Evolutionary conservation across 2,329 filamentous ascomycete genomes (phyloP), one percentile per base, ranked within the genome.

Genomic region (Epichloe baconii): DNA sequence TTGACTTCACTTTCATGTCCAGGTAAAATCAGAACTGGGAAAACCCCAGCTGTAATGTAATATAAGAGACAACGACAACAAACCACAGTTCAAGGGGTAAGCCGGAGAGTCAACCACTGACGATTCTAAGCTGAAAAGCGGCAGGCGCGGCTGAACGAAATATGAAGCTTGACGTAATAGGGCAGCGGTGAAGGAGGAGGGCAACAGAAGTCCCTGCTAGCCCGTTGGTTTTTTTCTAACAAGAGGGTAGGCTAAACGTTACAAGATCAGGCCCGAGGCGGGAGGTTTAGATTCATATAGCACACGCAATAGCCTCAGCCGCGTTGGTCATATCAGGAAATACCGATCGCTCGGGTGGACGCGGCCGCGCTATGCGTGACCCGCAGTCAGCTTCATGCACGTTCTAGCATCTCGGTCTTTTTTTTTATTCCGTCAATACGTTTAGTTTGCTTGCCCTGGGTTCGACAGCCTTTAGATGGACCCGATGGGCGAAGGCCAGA

Each of bases 301-400:
- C 48, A 44, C 40, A 45, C 47, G 50, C 42, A 48, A 48, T 48
- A 49, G 14, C 50, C 31, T 49, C 36, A 48, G 38, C 42, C 36
- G 46, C 45, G 26, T 44, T 35, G 50, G 21, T 48, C 46, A 11
- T 15, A 45, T 40, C 19, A 44, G 46, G 46, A 21, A 52, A 37
- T 52, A 52, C 46, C 46, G 45, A 48, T 48, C 42, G 35, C 23
- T 38, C 35, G 19, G 47, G 31, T 35, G n/a, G 46, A 38, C 23
- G 46, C 34, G 38, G 23, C 34, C 46, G 50, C 50, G 35, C 50
- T 45, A 44, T 42, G 31, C 21, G 35, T 35, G 46, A 49, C 46
- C 50, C 46, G 41, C 50, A 45, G 45, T 35, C 41, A 48, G 50
- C 45, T 37, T 17, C 31, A 49, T 44, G 50, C 41, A 45, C 41